Conservation (phyloP, 441 rosid genomes). For the Melastoma candidum region DNA sequence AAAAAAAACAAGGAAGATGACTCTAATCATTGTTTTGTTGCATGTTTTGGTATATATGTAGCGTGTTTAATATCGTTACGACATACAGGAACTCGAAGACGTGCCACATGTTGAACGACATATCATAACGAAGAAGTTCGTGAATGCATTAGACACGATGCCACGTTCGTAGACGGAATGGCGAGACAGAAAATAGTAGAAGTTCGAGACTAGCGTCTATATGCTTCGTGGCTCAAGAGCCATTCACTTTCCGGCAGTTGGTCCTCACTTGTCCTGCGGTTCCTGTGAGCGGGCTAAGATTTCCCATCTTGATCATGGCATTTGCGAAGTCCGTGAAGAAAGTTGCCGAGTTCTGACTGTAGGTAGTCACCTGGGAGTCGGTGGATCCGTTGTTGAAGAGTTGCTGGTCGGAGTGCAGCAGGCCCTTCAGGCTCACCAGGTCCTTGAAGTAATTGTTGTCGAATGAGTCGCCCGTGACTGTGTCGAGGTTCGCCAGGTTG, state of each 20-base stretch:
- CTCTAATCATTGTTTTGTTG: too few species aligned
- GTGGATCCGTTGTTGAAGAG: conserved; percentile 11
- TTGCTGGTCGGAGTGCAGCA: conserved; percentile 9
- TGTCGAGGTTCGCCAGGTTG: too few species aligned
- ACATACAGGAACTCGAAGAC: too few species aligned
- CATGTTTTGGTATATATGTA: too few species aligned
- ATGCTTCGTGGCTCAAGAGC: background rate
- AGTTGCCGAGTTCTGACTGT: conserved; percentile 3
- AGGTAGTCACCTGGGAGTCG: conserved; percentile 2
- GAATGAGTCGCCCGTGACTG: background rate
- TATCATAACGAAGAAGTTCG: too few species aligned
- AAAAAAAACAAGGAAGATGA: too few species aligned
- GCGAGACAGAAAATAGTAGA: too few species aligned
- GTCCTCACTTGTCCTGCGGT: conserved; percentile 4
- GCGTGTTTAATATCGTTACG: too few species aligned
- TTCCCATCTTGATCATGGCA: conserved; percentile 10
- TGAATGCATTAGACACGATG: too few species aligned
- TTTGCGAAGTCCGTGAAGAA: conserved; percentile 9
- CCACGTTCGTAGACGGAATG: too few species aligned
- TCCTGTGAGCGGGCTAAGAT: conserved; percentile 11
- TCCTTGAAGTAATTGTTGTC: conserved; percentile 7
- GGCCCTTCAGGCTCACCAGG: conserved; percentile 3
- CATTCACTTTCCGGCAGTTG: conserved; percentile 6
- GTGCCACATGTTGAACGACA: too few species aligned
- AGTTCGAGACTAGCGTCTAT: too few species aligned